Base-by-base conservation (phyloP, 2,329 filamentous ascomycete species). In the Penicillium sp. region DNA sequence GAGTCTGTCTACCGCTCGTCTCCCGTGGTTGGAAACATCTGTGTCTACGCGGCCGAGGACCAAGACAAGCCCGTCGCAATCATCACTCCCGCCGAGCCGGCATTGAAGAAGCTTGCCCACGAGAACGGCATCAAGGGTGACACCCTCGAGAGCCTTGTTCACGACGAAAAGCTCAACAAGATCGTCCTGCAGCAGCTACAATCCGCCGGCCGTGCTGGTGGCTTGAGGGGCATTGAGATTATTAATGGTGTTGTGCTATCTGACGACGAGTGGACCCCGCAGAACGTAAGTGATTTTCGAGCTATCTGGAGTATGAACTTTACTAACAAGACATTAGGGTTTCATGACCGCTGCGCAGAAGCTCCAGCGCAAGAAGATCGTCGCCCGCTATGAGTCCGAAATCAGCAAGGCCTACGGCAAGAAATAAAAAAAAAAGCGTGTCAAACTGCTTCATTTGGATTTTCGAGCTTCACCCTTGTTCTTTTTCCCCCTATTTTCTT, bases 1-100 rank as follows among this genome's bases (percentile, higher is more conserved):
- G 93, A 97, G 78, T 89, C 92, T 3, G 82, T 96, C 53, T 97
- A 97, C 79, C 88, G 92, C 60, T 87, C 90, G 45, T 85, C 84
- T 10, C 82, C 85, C n/a, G 84, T 89, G 10, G 91, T 96, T 21
- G 84, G 84, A 59, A 96, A 96, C 77, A 86, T 97, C 71, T 94
- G 94, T 81, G 83, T 96, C 41, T 89, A 94, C 70, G 92, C 91
- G 41, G 89, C 91, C 58, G 76, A 84, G 63, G 84, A 88, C 65
- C 85, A 91, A 74, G 82, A 85, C 60, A 90, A 90, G 70, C 91
- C 92, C 8, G 82, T 97, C 57, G 92, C 92, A 36, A 84, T 97
- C 66, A 88, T 97, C 82, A 81, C 85, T 2, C 84, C 84, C 4
- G 76, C 80, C 6, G 84, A 86, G 70, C 72, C 78, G 5, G 79